Conservation (phyloP, 441 rosid genomes). For the Flueggea neowawraea region DNA sequence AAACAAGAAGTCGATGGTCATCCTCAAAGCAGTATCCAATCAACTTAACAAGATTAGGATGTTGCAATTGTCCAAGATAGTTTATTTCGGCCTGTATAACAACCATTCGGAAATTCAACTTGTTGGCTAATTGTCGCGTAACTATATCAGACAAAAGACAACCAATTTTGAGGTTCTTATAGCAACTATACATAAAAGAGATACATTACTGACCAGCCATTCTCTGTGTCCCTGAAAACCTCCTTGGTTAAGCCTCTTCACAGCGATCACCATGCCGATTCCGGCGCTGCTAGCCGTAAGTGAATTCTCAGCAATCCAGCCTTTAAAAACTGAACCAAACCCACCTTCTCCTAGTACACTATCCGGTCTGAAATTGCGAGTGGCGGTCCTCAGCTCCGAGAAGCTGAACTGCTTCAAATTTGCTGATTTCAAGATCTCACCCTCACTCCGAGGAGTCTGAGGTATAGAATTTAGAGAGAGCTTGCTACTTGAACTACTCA, state of each 20-base stretch:
- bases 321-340: constrained; percentile 84
- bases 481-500: constrained; percentile 47
- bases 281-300: constrained; percentile 65
- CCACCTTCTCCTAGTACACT: constrained; percentile 90
- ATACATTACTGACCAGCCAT: constrained; percentile 63
- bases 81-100: constrained; percentile 64
- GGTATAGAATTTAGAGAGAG: constrained; percentile 38
- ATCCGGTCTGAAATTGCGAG: constrained; percentile 76
- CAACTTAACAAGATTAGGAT: constrained; percentile 72
- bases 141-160: too few relatives aligned
- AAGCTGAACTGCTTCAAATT: constrained; percentile 60
- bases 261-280: constrained; percentile 74
- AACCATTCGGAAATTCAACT: neutral
- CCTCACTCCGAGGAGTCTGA: constrained; percentile 59
- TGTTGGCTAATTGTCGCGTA: neutral
- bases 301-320: constrained; percentile 76
- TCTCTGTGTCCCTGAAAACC: constrained; percentile 81
- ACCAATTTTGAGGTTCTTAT: neutral
- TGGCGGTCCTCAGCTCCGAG: constrained; percentile 53
- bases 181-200: constrained; percentile 33
- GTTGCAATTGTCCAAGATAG: constrained; percentile 67
- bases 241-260: constrained; percentile 69
- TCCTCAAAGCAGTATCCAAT: constrained; percentile 83
- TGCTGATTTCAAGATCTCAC: constrained; percentile 64
- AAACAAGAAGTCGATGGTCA: constrained; percentile 71